Conservation (phyloP, 768 basidiomycete genomes). For the Xerocomus spinulosus region DNA sequence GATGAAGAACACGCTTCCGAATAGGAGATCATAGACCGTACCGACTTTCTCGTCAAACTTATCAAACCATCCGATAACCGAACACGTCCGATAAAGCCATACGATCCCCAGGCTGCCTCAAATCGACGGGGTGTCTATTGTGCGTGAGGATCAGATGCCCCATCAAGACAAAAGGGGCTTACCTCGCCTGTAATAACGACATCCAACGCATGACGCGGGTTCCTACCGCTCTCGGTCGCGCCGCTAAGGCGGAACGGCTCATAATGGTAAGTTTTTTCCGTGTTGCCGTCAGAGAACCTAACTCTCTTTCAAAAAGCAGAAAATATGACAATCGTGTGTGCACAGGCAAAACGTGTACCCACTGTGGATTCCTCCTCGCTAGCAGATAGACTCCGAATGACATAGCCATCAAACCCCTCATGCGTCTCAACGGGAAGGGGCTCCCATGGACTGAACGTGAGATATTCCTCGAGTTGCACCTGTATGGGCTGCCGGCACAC, state of each 20-base stretch:
- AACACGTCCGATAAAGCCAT: slow-evolving; percentile 54
- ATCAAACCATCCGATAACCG: slow-evolving; percentile 54
- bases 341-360: slow-evolving; percentile 10
- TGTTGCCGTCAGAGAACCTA: slow-evolving; percentile 27
- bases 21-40: slow-evolving; percentile 30
- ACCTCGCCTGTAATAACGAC: slow-evolving; percentile 36
- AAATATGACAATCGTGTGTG: slow-evolving; percentile 22
- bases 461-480: slow-evolving; percentile 43
- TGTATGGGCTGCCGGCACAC: slow-evolving; percentile 47
- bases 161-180: slow-evolving; percentile 19
- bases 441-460: slow-evolving; percentile 38
- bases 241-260: slow-evolving; percentile 30
- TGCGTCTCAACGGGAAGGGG: slow-evolving; percentile 28
- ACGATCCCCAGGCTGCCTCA: slow-evolving; percentile 64
- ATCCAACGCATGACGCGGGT: slow-evolving; percentile 30
- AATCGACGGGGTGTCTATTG: slow-evolving; percentile 49
- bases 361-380: slow-evolving; percentile 24
- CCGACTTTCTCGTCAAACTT: slow-evolving; percentile 57
- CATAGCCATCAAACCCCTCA: slow-evolving; percentile 20
- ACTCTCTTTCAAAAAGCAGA: slow-evolving; percentile 14
- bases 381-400: slow-evolving; percentile 17
- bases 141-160: slow-evolving; percentile 21
- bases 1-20: neutral
- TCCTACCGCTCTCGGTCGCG: slow-evolving; percentile 25
- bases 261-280: slow-evolving; percentile 24